A percentile compares a stretch with the other conserved stretches of the same genome.
Conservation (phyloP, 495 filamentous ascomycete genomes). For the Xylaria grammica region DNA sequence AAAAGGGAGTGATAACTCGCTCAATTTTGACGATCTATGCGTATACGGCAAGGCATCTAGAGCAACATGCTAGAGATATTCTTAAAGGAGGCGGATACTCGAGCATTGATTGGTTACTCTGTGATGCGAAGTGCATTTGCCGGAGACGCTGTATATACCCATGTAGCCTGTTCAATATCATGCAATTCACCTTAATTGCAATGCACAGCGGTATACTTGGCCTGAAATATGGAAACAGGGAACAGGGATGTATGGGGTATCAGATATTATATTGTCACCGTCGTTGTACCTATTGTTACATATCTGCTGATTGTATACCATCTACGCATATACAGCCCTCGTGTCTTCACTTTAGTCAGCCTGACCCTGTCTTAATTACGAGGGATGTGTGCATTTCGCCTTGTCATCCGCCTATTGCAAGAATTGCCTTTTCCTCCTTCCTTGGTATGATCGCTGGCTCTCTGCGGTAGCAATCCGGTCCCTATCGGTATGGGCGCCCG, state of each 20-base stretch:
- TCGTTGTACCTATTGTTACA: conserved; percentile 4
- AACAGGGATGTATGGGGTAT: conserved; percentile 7
- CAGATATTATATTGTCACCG: neutral
- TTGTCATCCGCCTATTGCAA: too few relatives aligned
- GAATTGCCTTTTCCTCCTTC: too few relatives aligned
- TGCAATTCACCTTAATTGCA: conserved; percentile 1
- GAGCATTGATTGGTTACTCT: neutral
- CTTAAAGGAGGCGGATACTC: neutral
- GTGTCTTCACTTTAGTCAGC: neutral
- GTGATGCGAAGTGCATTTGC: neutral
- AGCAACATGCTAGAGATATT: neutral
- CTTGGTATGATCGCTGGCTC: too few relatives aligned
- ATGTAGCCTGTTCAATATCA: conserved; percentile 17
- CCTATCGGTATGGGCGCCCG: too few relatives aligned
- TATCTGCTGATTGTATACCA: neutral
- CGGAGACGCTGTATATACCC: conserved; percentile 19
- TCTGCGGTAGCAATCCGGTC: too few relatives aligned
- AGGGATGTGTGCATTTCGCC: too few relatives aligned
- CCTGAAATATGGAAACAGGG: too few relatives aligned
- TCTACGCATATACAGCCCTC: neutral
- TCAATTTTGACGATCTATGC: neutral
- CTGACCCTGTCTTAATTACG: neutral
- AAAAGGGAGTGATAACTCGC: too few relatives aligned
- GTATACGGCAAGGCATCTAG: too few relatives aligned
- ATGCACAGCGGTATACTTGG: too few relatives aligned